Conservation (phyloP, 768 basidiomycete species). For the Boletus pseudo-olivaceus region DNA sequence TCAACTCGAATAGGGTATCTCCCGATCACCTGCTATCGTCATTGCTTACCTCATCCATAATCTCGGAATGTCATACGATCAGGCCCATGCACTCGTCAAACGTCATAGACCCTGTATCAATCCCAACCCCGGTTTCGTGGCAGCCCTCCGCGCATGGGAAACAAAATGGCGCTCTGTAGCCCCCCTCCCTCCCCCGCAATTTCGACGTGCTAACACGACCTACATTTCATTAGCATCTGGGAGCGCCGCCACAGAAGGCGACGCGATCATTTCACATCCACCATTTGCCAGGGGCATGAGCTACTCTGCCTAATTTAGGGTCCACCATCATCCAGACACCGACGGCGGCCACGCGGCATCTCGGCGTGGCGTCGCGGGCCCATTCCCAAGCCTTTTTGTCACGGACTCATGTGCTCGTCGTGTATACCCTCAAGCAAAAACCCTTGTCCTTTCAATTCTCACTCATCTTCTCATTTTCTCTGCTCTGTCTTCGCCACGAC, state of each 20-base stretch:
- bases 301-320: slow-evolving; percentile 14
- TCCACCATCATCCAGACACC: background rate
- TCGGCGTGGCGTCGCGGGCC: background rate
- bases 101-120: slow-evolving; percentile 69
- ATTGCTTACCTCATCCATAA: slow-evolving; percentile 80
- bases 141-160: slow-evolving; percentile 59
- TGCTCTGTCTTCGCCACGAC: background rate
- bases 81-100: slow-evolving; percentile 56
- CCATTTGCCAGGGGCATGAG: slow-evolving; percentile 27
- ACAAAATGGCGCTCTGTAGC: slow-evolving; percentile 24
- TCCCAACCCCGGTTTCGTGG: slow-evolving; percentile 74
- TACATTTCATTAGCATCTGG: slow-evolving; percentile 6
- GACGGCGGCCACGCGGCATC: background rate
- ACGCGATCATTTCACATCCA: background rate
- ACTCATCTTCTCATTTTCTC: no score
- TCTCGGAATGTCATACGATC: slow-evolving; percentile 69
- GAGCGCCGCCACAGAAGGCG: background rate
- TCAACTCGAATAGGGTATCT: slow-evolving; percentile 54
- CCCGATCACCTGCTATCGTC: slow-evolving; percentile 71
- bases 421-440: slow-evolving; percentile 9
- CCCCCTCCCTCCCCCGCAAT: slow-evolving; percentile 17
- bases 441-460: background rate
- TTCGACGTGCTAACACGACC: slow-evolving; percentile 31
- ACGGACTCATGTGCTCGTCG: background rate
- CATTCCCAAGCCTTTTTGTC: no score